Conservation (phyloP, 2,329 filamentous ascomycete species). For the Fusarium sp. region DNA sequence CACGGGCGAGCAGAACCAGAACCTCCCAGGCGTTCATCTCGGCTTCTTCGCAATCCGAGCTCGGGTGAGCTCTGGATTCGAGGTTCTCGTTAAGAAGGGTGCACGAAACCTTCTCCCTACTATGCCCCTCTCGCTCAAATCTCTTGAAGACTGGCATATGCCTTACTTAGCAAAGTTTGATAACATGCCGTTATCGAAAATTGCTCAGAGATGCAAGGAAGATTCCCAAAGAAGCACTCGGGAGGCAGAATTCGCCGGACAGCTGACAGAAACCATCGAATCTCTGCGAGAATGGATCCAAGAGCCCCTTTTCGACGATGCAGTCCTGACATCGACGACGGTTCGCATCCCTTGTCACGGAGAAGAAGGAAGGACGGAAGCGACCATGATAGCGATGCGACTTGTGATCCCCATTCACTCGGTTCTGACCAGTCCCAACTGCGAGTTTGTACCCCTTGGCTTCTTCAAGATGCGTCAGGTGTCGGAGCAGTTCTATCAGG, state of each 20-base stretch:
- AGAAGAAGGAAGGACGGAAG: conserved; percentile 31
- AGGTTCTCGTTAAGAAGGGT: conserved; percentile 69
- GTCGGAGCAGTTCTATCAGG: conserved; percentile 67
- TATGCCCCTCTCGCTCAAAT: conserved; percentile 63
- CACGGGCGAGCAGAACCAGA: conserved; percentile 58
- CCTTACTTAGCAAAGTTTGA: conserved; percentile 66
- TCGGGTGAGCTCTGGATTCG: conserved; percentile 67
- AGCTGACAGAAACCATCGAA: conserved; percentile 58
- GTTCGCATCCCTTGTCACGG: conserved; percentile 56
- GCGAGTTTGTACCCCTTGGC: conserved; percentile 70
- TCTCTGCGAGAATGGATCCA: conserved; percentile 56
- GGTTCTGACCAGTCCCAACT: conserved; percentile 61
- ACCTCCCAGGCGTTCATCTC: conserved; percentile 66
- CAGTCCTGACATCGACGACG: conserved; percentile 57
- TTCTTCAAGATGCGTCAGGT: conserved; percentile 77
- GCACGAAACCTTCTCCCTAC: conserved; percentile 72
- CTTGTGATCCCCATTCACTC: conserved; percentile 72
- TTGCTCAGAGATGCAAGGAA: conserved; percentile 50
- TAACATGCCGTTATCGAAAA: conserved; percentile 53
- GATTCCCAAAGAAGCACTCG: conserved; percentile 47
- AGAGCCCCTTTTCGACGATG: conserved; percentile 60
- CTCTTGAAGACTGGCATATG: conserved; percentile 66
- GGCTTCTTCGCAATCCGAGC: conserved; percentile 70
- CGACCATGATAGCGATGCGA: conserved; percentile 65
- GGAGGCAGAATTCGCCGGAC: conserved; percentile 58